Base-by-base conservation (phyloP, 2,329 filamentous ascomycete genomes). In the Zalaria sp. region DNA sequence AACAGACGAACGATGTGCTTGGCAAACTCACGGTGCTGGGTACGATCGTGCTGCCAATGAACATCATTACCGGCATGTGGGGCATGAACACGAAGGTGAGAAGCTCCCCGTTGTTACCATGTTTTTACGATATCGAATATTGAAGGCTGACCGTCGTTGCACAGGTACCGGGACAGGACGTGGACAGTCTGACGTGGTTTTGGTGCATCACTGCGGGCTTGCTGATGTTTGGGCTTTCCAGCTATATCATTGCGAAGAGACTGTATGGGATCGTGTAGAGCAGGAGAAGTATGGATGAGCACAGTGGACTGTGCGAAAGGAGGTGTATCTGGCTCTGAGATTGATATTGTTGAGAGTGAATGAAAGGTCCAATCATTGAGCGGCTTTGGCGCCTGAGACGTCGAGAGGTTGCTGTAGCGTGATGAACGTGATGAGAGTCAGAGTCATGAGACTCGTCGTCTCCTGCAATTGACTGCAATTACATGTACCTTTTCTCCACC, bases 41-140 rank as follows among this genome's bases (percentile, higher is more conserved):
- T 49, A 98, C 91, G 4, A 96, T 98, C 51, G 89, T 98, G 3
- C 68, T 98, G 43, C 91, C 91, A 7, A 94, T 98, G 88, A 98
- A 98, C 59, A 93, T 98, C 57, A 89, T 98, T 54, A 96, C 91
- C 2, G 91, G 91, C 51, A 78, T 96, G 54, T 98, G 89, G 88
- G 91, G 89, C 40, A 96, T 96, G 89, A 98, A 98, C 69, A 83
- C 41, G 26, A 43, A 42, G 42, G 44, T 37, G 26, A n/a, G 37
- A 10, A 8, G 18, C 18, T 2, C 18, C 18, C 18, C 18, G 18
- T 18, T 18, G 3, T 41, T 27, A n/a, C n/a, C 11, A 7, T 25
- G 10, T 27, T 3, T n/a, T 18, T 5, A 27, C 5, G 18, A 18
- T 18, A 18, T 18, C 18, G 18, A 18, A 18, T 18, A 18, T 18